Conservation (phyloP, 768 basidiomycete genomes). For the Lactarius indigo region DNA sequence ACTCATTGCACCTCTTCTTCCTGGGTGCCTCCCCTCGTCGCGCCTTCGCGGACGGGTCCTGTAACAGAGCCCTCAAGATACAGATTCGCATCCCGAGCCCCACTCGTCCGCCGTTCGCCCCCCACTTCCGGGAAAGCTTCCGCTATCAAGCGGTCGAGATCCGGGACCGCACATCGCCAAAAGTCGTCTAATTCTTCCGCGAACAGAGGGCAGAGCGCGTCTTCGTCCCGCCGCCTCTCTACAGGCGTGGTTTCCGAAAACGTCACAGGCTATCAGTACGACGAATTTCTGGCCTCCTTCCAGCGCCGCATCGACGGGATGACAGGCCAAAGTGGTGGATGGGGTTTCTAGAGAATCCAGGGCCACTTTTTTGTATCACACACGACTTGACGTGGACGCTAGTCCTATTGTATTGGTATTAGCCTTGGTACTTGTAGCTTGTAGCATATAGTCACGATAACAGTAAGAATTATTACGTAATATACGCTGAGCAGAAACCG, state of each 20-base stretch:
- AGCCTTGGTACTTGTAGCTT: neutral
- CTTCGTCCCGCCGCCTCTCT: neutral
- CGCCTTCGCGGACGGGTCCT: neutral
- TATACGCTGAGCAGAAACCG: neutral
- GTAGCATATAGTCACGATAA: neutral
- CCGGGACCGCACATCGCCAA: neutral
- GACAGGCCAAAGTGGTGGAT: constrained; percentile 21
- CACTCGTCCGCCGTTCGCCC: constrained; percentile 12
- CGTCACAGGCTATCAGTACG: constrained; percentile 3
- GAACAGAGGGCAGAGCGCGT: neutral
- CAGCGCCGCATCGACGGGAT: constrained; percentile 19
- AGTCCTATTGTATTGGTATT: neutral
- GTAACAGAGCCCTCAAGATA: constrained; percentile 12
- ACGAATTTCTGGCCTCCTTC: constrained; percentile 20
- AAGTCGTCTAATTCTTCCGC: neutral
- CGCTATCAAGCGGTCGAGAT: neutral
- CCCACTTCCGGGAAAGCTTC: neutral
- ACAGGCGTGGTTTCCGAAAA: neutral
- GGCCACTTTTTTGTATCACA: neutral
- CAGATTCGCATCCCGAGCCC: constrained; percentile 17
- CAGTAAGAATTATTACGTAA: neutral
- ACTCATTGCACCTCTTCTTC: constrained; percentile 4
- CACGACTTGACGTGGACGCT: neutral
- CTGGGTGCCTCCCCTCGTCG: constrained; percentile 14
- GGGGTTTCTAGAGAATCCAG: constrained; percentile 12